Conservation (phyloP, 176 grass and related monocot genomes). For the Cymbopogon citratus region DNA sequence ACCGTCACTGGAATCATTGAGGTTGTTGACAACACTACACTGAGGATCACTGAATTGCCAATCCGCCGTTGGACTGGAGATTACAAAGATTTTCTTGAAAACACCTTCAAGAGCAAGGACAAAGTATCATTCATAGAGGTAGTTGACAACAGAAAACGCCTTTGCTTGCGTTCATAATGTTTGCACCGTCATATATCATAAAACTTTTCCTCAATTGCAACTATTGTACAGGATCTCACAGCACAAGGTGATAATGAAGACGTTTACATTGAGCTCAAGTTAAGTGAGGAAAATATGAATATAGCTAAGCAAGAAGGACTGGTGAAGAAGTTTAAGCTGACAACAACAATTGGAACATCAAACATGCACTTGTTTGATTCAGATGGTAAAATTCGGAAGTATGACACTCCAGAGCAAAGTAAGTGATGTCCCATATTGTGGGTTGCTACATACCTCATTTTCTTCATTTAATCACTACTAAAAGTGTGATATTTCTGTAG, state of each 20-base stretch:
- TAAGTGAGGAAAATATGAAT: slow-evolving; percentile 68
- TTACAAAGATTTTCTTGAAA: slow-evolving; percentile 68
- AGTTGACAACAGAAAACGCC: not conserved
- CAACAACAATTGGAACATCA: slow-evolving; percentile 68
- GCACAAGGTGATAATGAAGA: slow-evolving; percentile 51
- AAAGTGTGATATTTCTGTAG: slow-evolving; percentile 25
- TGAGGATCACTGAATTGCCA: slow-evolving; percentile 73
- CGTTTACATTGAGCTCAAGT: slow-evolving; percentile 54
- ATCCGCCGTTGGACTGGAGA: slow-evolving; percentile 71
- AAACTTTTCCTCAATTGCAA: not conserved
- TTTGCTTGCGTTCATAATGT: not conserved
- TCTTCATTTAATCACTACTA: not conserved
- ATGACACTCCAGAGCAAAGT: slow-evolving; percentile 76
- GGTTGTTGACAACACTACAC: slow-evolving; percentile 36
- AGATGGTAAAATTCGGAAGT: slow-evolving; percentile 74
- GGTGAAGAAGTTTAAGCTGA: slow-evolving; percentile 85
- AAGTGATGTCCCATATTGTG: not conserved
- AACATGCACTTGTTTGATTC: slow-evolving; percentile 97
- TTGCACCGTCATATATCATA: not conserved
- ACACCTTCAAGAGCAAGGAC: slow-evolving; percentile 41
- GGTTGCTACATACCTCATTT: not conserved
- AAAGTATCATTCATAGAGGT: slow-evolving; percentile 65
- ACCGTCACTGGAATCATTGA: slow-evolving; percentile 69
- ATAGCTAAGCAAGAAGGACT: slow-evolving; percentile 76
- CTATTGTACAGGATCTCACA: slow-evolving; percentile 36